Percentiles rank a stretch among this genome's conserved stretches.
These are phyloP conservation scores for Adansonia rubrostipa DNA, from an alignment of 441 rosid genomes.

Conservation along the genomic window DNA sequence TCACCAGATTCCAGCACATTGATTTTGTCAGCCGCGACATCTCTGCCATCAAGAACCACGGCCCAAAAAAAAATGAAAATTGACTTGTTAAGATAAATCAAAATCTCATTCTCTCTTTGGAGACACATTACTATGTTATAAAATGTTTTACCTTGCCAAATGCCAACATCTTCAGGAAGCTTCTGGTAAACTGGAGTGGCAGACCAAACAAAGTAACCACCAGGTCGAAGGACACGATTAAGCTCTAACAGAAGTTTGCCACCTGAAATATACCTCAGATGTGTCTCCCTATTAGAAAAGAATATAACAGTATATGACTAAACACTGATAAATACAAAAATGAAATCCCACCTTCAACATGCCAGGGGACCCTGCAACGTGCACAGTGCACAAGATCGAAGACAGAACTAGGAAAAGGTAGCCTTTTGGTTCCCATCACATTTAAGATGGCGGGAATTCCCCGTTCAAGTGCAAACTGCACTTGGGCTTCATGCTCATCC, in stretches of 20 bases:
- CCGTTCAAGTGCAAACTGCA: slow-evolving; percentile 70
- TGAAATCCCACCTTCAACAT: slow-evolving; percentile 41
- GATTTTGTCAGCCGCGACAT: slow-evolving; percentile 56
- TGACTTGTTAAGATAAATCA: not conserved
- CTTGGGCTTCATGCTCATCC: slow-evolving; percentile 73
- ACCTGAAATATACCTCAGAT: slow-evolving; percentile 39
- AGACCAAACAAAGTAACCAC: slow-evolving; percentile 77
- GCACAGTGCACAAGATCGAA: slow-evolving; percentile 74
- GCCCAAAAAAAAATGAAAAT: not conserved
- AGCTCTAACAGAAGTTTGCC: slow-evolving; percentile 68
- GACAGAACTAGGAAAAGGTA: slow-evolving; percentile 64
- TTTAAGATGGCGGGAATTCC: slow-evolving; percentile 64
- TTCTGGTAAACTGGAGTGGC: slow-evolving; percentile 70
- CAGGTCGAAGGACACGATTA: slow-evolving; percentile 68
- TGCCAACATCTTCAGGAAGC: slow-evolving; percentile 57
- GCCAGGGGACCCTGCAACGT: slow-evolving; percentile 79
- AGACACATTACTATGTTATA: not conserved
- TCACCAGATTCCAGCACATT: slow-evolving; percentile 63
- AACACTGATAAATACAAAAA: not conserved
- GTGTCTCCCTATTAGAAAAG: slow-evolving; percentile 9
- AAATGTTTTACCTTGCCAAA: slow-evolving; percentile 57
- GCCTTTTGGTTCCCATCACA: slow-evolving; percentile 71
- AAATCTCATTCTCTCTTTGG: not conserved
- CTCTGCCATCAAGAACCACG: slow-evolving; percentile 34
- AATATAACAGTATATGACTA: not conserved